Base-by-base conservation (phyloP, 2,329 filamentous ascomycete genomes). In the Didymella pinodella region DNA sequence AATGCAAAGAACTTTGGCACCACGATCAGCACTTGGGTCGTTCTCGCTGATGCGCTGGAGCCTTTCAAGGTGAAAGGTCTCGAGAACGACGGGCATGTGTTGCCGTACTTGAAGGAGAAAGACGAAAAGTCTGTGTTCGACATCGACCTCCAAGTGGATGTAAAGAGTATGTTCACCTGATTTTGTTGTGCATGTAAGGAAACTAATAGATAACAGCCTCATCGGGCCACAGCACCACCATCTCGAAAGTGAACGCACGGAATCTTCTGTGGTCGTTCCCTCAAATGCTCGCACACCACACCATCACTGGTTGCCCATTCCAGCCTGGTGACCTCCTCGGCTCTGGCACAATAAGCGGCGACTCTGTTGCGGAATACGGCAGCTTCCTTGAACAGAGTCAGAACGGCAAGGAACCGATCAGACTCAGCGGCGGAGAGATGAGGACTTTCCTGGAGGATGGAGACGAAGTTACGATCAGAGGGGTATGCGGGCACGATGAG, bases 1-100 rank as follows among this genome's bases (percentile, higher is more conserved):
- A 93, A 91, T 62, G 83, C 87, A 25, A 95, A 96, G 84, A 94
- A 93, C 75, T 94, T 95, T 70, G 89, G 84, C 3, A 91, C 90
- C 0, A 90, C 85, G 0, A 89, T 95, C 65, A 90, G 87, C 60
- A 85, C 90, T 0, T 95, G 91, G 91, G 86, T 95, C 1, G 89
- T 95, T 4, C 80, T 92, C 12, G 84, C 88, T 31, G 90, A 93
- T 71, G 91, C 91, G 0, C 79, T 95, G 31, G 90, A 90, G 73
- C 88, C 87, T 0, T 90, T 90, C 77, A 79, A 84, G 34, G 78
- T 81, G 0, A 69, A 78, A 8, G 86, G 85, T 6, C 73, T 90
- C 3, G 79, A 81, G 18, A 87, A 86, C 62, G 81, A 85, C 46
- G 79, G 79, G 0, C 75, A 83, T 22, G 65, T 89, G 3, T 75